A percentile compares a stretch with the other conserved stretches of the same genome.
Evolutionary conservation across 2,329 filamentous ascomycete species (phyloP).

Genomic region (Ophiostoma sp.): DNA sequence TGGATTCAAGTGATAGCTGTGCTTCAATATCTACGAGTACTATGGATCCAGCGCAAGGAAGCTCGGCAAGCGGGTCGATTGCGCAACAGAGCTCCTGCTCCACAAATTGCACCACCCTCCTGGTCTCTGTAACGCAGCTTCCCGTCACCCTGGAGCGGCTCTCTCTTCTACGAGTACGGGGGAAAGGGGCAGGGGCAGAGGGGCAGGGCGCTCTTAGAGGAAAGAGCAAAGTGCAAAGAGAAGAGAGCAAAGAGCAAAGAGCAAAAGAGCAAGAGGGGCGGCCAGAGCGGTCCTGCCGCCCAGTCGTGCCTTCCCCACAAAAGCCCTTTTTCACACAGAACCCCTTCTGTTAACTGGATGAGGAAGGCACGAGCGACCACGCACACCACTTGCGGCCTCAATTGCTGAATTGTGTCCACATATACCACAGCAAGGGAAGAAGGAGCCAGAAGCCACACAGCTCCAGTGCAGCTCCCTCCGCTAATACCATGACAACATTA

Average conservation of each 20-base stretch:
- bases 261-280: neutral
- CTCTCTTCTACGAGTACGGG: neutral
- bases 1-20: too few species aligned
- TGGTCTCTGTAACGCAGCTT: neutral
- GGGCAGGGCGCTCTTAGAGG: neutral
- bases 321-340: slow-evolving; percentile 4
- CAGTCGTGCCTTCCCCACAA: neutral
- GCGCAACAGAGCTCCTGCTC: neutral
- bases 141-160: neutral
- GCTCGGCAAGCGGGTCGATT: neutral
- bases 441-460: neutral
- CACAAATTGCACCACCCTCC: neutral
- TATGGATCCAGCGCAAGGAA: neutral
- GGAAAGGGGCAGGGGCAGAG: neutral
- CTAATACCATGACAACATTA: slow-evolving; percentile 11
- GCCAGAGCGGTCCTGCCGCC: neutral
- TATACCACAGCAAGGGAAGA: slow-evolving; percentile 3
- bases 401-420: slow-evolving; percentile 16
- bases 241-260: neutral
- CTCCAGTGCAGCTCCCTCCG: neutral
- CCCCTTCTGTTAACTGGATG: slow-evolving; percentile 2
- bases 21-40: too few species aligned
- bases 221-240: neutral
- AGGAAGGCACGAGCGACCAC: slow-evolving; percentile 13
- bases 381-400: slow-evolving; percentile 14